These are phyloP conservation scores for Triticum turgidum DNA, from an alignment of 176 grass and related monocot genomes.

Conservation along the genomic window DNA sequence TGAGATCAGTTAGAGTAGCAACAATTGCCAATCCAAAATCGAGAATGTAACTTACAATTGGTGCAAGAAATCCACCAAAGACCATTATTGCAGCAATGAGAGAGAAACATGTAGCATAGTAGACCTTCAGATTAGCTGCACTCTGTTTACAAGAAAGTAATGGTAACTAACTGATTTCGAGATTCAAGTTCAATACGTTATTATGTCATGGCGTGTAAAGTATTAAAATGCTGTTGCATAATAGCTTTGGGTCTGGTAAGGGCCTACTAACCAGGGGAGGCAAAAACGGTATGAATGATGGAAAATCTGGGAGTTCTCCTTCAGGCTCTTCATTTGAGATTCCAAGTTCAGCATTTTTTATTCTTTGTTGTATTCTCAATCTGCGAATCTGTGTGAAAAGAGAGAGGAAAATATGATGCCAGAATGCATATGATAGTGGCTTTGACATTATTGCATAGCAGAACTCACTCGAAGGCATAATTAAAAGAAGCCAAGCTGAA, in stretches of 20 bases:
- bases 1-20: neutral
- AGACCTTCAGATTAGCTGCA: conserved; percentile 92
- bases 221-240: neutral
- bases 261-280: conserved; percentile 72
- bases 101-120: conserved; percentile 88
- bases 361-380: conserved; percentile 98
- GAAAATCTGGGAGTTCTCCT: conserved; percentile 94
- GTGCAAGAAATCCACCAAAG: conserved; percentile 95
- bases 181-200: neutral
- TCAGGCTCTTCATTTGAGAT: conserved; percentile 73
- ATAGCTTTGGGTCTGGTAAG: neutral
- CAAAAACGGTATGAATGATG: conserved; percentile 95
- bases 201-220: neutral
- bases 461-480: neutral
- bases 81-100: conserved; percentile 89
- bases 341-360: conserved; percentile 94
- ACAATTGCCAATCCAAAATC: conserved; percentile 18
- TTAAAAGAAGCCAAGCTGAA: neutral
- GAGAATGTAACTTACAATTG: conserved; percentile 74
- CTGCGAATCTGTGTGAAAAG: conserved; percentile 66
- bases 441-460: neutral
- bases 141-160: conserved; percentile 62
- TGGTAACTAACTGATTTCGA: conserved; percentile 20
- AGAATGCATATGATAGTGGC: neutral
- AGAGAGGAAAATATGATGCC: neutral